Percentiles rank a stretch among this genome's conserved stretches.
Conservation (phyloP, 768 basidiomycete genomes). For the Boletus rubropictus region DNA sequence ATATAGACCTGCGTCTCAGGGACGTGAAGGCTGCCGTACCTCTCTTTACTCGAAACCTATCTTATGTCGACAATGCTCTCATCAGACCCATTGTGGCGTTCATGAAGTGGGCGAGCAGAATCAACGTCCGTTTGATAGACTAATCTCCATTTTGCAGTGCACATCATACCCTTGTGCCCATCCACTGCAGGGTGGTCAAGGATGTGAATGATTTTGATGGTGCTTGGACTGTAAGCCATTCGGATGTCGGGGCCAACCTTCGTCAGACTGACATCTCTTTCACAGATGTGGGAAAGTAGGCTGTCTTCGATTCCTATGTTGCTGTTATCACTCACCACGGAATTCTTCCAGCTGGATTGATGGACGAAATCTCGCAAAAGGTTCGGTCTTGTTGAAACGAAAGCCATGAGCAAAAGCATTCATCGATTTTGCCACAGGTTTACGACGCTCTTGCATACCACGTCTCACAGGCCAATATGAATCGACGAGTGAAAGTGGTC, state of each 20-base stretch:
- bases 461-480: conserved; percentile 85
- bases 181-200: conserved; percentile 84
- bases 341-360: conserved; percentile 68
- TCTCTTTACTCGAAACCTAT: conserved; percentile 81
- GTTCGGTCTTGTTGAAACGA: conserved; percentile 30
- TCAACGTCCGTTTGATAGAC: neutral
- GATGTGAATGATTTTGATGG: conserved; percentile 88
- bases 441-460: conserved; percentile 94
- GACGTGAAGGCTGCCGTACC: conserved; percentile 96
- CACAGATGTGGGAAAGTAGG: conserved; percentile 90
- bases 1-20: conserved; percentile 90
- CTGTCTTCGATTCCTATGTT: neutral
- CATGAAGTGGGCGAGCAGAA: conserved; percentile 71
- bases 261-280: conserved; percentile 3
- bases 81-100: conserved; percentile 96
- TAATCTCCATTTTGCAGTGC: conserved; percentile 46
- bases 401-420: neutral
- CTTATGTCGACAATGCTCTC: conserved; percentile 88
- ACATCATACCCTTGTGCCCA: conserved; percentile 90
- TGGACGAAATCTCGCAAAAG: conserved; percentile 86
- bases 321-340: conserved; percentile 1
- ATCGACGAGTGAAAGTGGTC: conserved; percentile 84
- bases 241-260: neutral
- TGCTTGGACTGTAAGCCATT: conserved; percentile 83
- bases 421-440: conserved; percentile 39